Evolutionary conservation across 306 rosid species (phyloP).

Genomic region (Echinosophora koreensis): DNA sequence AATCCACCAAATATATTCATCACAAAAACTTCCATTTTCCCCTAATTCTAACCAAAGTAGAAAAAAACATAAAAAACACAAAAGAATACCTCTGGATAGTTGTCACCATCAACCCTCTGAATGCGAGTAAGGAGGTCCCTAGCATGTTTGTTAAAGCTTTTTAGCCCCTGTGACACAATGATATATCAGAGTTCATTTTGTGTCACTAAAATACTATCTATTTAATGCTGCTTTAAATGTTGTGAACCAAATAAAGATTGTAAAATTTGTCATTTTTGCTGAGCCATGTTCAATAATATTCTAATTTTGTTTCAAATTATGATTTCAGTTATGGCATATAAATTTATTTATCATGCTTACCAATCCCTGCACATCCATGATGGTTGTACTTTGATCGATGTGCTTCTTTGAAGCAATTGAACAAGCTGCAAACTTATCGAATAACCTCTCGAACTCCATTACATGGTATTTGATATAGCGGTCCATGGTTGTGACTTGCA

Average conservation of each 20-base stretch:
- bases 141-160: constrained; percentile 81
- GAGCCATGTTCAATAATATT: not conserved
- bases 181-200: constrained; percentile 16
- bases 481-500: constrained; percentile 91
- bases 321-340: constrained; percentile 16
- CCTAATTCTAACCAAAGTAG: constrained; percentile 21
- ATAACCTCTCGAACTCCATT: constrained; percentile 85
- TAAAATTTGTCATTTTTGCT: not conserved
- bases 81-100: constrained; percentile 83
- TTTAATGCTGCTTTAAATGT: not conserved
- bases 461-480: constrained; percentile 87
- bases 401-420: constrained; percentile 90
- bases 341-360: constrained; percentile 58
- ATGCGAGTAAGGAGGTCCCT: constrained; percentile 77
- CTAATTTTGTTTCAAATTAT: not conserved
- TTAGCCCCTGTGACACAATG: constrained; percentile 71
- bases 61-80: not conserved
- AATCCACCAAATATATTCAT: constrained; percentile 23
- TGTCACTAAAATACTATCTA: constrained; percentile 22
- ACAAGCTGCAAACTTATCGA: constrained; percentile 90
- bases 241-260: constrained; percentile 27
- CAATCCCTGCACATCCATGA: constrained; percentile 95
- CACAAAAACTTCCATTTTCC: not conserved
- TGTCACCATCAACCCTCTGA: constrained; percentile 88
- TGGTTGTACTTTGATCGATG: constrained; percentile 95